Base-by-base conservation (phyloP, 108 stramenopile genomes). In the Bacterosira constricta region DNA sequence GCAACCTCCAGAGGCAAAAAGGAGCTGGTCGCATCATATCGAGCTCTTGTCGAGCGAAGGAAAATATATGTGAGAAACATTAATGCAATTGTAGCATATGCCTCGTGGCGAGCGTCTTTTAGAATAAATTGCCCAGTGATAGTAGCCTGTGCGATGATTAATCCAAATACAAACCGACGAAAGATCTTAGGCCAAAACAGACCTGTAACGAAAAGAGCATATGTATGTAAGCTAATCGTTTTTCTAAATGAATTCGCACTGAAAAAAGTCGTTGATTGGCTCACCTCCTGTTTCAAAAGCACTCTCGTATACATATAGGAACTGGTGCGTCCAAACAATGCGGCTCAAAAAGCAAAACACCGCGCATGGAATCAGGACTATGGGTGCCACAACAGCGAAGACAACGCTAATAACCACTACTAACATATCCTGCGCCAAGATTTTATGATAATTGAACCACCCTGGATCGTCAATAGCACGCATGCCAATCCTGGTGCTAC, bases 151-250 rank as follows among this genome's bases (percentile, higher is more conserved):
- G 93, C 92, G 53, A 96, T 86, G 39, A 94, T 83, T 44, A 96
- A 59, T 11, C 91, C 96, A 80, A 96, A 94, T 7, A 95, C 84
- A 67, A 93, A 94, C 2, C 96, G 83, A 25, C 93, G 89, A 61
- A 93, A 94, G 20, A 96, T 93, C 64, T 93, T 95, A 11, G 96
- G 96, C 93, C 92, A 96, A 62, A 94, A 95, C 67, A 87, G 81
- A n/a, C 76, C 74, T 73, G 41, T 35, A 35, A 2, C 17, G 9
- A 3, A 60, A 12, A n/a, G 20, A 18, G 17, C 37, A 39, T 37
- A n/a, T n/a, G n/a, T n/a, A n/a, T n/a, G n/a, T n/a, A n/a, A n/a
- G n/a, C 13, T 17, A 35, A 55, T 17, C 1, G 30, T 52, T 5
- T 55, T 15, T 3, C 13, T 55, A 55, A 34, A 15, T 55, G 13